Evolutionary conservation across 441 rosid genomes (phyloP).

Genomic region (Corymbia calophylla): DNA sequence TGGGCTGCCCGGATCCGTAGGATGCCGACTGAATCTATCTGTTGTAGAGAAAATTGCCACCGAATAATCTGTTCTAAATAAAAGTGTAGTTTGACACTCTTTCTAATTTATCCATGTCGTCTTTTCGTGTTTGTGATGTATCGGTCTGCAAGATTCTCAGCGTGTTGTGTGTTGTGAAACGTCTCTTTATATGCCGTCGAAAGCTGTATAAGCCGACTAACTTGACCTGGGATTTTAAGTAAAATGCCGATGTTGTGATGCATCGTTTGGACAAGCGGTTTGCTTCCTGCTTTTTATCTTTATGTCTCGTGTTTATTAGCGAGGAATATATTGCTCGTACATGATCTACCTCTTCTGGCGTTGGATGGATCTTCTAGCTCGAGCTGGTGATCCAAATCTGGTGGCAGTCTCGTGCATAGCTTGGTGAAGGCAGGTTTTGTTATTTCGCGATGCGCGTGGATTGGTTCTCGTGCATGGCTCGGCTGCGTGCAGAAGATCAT

Average conservation of each 20-base stretch:
- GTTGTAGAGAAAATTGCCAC: not conserved
- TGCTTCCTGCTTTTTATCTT: not conserved
- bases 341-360: not conserved
- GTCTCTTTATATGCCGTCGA: not conserved
- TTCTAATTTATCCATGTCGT: not conserved
- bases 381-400: not conserved
- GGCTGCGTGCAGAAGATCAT: not conserved
- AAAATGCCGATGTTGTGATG: not conserved
- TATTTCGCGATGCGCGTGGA: not conserved
- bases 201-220: not conserved
- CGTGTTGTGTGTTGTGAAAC: not conserved
- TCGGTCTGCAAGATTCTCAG: not conserved
- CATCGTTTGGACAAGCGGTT: not conserved
- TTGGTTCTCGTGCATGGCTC: not conserved
- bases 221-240: not conserved
- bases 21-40: not conserved
- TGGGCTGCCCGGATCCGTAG: not conserved
- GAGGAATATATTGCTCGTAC: not conserved
- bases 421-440: not conserved
- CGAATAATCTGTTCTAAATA: not conserved
- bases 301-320: not conserved
- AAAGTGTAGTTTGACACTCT: not conserved
- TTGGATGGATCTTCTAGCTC: not conserved
- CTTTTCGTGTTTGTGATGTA: not conserved
- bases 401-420: not conserved